Percentiles rank a stretch among this genome's conserved stretches.
phyloP scores from a whole-genome alignment of 225 moss, liverwort and hornwort species.

The Lunularia cruciata region DNA sequence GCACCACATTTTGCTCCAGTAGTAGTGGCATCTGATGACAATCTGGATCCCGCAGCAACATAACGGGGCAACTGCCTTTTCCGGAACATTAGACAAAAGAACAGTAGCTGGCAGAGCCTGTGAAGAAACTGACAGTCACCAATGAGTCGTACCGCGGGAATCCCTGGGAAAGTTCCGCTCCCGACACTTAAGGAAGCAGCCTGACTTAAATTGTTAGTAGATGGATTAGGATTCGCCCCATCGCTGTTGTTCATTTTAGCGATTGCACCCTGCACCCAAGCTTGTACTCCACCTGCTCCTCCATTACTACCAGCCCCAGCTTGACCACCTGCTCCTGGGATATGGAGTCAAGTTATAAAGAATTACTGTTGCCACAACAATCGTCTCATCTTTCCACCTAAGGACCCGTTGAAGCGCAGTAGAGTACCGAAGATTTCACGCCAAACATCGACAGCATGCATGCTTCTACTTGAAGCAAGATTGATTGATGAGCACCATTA shows the following conservation, averaged over 20 bases:
- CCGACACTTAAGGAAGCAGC: slow-evolving; percentile 67
- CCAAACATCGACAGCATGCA: neutral
- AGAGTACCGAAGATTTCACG: no score
- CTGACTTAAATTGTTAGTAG: slow-evolving; percentile 52
- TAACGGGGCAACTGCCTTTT: slow-evolving; percentile 81
- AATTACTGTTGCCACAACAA: no score
- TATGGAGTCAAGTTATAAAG: neutral
- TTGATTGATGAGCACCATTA: no score
- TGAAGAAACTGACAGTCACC: slow-evolving; percentile 92
- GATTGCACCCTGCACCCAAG: slow-evolving; percentile 95
- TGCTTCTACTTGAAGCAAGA: no score
- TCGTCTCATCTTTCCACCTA: no score
- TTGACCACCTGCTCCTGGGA: slow-evolving; percentile 51
- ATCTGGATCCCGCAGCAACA: slow-evolving; percentile 43
- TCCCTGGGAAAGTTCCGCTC: slow-evolving; percentile 92
- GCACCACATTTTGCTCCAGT: slow-evolving; percentile 35
- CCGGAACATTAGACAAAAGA: slow-evolving; percentile 93
- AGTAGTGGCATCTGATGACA: slow-evolving; percentile 35
- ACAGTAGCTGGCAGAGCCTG: slow-evolving; percentile 83
- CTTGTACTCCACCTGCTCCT: slow-evolving; percentile 71
- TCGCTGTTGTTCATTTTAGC: slow-evolving; percentile 76
- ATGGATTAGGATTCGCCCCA: slow-evolving; percentile 49
- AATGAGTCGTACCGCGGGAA: slow-evolving; percentile 90
- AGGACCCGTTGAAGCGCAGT: no score
- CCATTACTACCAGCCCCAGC: slow-evolving; percentile 52